These are phyloP conservation scores for Coemansia sp. DNA, from an alignment of 192 early-diverging fungal genomes.

Conservation along the genomic window DNA sequence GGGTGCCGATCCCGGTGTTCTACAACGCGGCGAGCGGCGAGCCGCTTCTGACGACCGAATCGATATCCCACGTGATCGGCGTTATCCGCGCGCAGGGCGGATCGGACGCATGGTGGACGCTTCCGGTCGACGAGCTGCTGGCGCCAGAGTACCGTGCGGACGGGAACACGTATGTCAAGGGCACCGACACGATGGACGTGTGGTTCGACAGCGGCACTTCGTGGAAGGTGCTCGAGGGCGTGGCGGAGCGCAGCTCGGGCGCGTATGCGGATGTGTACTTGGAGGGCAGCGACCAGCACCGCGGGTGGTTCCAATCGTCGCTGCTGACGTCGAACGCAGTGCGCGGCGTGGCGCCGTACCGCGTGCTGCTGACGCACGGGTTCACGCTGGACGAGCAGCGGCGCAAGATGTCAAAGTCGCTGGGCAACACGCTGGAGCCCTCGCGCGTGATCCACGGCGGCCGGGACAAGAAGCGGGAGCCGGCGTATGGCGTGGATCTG, in stretches of 20 bases:
- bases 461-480: constrained; percentile 64
- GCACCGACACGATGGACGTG: constrained; percentile 84
- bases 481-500: constrained; percentile 72
- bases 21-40: constrained; percentile 62
- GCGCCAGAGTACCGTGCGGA: constrained; percentile 57
- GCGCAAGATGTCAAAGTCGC: constrained; percentile 80
- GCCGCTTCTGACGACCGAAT: constrained; percentile 62
- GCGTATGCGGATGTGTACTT: constrained; percentile 67
- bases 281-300: constrained; percentile 81
- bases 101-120: constrained; percentile 71
- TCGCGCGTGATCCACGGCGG: constrained; percentile 65
- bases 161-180: constrained; percentile 59
- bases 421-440: constrained; percentile 76
- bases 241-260: constrained; percentile 25
- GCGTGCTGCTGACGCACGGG: constrained; percentile 74
- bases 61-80: constrained; percentile 64
- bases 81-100: constrained; percentile 58
- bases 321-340: constrained; percentile 69
- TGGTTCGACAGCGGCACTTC: constrained; percentile 85
- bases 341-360: constrained; percentile 66
- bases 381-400: constrained; percentile 77
- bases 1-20: constrained; percentile 76
- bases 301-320: constrained; percentile 86
- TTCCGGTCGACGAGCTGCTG: constrained; percentile 61
- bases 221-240: constrained; percentile 64